Conservation (phyloP, 768 basidiomycete genomes). For the Termitomyces titanicus region DNA sequence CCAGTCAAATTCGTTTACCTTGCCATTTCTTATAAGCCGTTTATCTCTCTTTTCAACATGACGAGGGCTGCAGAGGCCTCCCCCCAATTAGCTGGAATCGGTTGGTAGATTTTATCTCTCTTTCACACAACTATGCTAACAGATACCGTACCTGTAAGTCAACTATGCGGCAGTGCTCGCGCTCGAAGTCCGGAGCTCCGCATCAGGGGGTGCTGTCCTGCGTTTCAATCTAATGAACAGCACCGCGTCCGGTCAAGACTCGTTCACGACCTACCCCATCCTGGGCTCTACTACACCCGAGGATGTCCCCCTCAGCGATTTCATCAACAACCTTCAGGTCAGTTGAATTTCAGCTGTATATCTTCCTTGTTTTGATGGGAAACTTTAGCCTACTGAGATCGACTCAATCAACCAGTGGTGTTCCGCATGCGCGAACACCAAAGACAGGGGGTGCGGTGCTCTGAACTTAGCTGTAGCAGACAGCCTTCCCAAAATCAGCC, state of each 20-base stretch:
- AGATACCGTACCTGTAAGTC: constrained; percentile 31
- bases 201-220: constrained; percentile 43
- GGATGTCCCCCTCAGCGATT: constrained; percentile 53
- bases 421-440: constrained; percentile 48
- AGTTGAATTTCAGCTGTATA: neutral
- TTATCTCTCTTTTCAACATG: constrained; percentile 77
- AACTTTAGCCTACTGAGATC: constrained; percentile 42
- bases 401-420: constrained; percentile 60
- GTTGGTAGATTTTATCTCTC: constrained; percentile 27
- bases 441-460: constrained; percentile 54
- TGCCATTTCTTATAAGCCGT: constrained; percentile 73
- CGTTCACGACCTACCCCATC: constrained; percentile 46
- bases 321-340: constrained; percentile 39
- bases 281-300: constrained; percentile 33
- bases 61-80: constrained; percentile 50
- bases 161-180: constrained; percentile 57
- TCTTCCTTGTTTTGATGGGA: neutral
- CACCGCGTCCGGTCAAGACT: constrained; percentile 32
- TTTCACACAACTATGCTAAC: neutral
- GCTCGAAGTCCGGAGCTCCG: constrained; percentile 54
- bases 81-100: constrained; percentile 55
- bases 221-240: constrained; percentile 74
- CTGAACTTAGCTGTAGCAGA: constrained; percentile 32
- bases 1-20: constrained; percentile 57
- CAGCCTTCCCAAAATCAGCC: constrained; percentile 37